A percentile compares a stretch with the other conserved stretches of the same genome.
These are phyloP conservation scores for Aspergillus proliferans DNA, from an alignment of 2,329 filamentous ascomycete genomes.

Conservation along the genomic window DNA sequence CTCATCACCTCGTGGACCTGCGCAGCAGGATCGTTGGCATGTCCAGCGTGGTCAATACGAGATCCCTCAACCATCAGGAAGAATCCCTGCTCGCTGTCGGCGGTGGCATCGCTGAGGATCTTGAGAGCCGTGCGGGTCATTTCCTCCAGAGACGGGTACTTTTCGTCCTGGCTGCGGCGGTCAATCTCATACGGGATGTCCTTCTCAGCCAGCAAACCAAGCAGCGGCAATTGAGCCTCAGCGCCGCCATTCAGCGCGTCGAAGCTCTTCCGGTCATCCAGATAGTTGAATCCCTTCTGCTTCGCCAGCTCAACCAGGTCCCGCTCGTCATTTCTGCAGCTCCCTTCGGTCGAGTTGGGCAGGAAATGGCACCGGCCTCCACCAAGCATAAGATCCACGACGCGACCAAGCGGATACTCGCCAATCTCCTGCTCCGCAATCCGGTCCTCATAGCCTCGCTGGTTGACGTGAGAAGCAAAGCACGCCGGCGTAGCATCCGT, in stretches of 20 bases:
- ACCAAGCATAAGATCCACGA: constrained; percentile 87
- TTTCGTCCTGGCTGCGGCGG: constrained; percentile 66
- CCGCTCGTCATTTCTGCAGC: constrained; percentile 73
- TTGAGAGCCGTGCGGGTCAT: constrained; percentile 80
- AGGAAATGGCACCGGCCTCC: constrained; percentile 92
- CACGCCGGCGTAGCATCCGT: constrained; percentile 95
- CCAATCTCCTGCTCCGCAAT: constrained; percentile 92
- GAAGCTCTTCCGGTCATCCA: constrained; percentile 66
- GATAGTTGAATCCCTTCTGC: constrained; percentile 74
- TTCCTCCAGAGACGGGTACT: constrained; percentile 84
- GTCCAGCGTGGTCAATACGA: constrained; percentile 90
- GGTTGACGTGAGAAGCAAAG: constrained; percentile 82
- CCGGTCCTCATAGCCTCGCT: constrained; percentile 73
- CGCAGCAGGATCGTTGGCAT: constrained; percentile 74
- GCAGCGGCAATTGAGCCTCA: constrained; percentile 66
- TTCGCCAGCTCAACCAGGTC: constrained; percentile 69
- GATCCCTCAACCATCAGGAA: constrained; percentile 98
- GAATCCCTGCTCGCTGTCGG: constrained; percentile 82
- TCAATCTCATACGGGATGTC: constrained; percentile 95
- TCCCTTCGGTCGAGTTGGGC: constrained; percentile 70
- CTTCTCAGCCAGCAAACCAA: constrained; percentile 74
- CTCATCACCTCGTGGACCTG: constrained; percentile 91
- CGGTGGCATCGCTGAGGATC: constrained; percentile 73
- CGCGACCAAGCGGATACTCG: constrained; percentile 74
- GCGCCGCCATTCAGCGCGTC: constrained; percentile 64